These are phyloP conservation scores for Phyllosticta capitalensis DNA, from an alignment of 2,329 filamentous ascomycete species.

Conservation along the genomic window DNA sequence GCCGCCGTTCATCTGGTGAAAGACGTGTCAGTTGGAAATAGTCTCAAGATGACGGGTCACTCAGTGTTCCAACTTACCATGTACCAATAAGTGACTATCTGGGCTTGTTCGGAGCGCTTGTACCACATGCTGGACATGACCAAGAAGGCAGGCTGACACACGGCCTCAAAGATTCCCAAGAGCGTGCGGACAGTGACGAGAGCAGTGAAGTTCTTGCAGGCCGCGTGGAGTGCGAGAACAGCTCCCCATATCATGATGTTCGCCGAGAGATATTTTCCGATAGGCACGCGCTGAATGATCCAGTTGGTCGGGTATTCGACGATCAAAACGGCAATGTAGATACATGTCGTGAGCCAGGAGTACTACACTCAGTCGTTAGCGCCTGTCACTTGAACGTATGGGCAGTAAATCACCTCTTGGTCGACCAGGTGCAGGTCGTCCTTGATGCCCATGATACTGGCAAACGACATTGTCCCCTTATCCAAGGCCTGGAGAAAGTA, in stretches of 20 bases:
- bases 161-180: slow-evolving; percentile 46
- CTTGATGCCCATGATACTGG: slow-evolving; percentile 54
- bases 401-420: slow-evolving; percentile 30
- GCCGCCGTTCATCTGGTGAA: slow-evolving; percentile 60
- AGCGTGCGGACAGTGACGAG: slow-evolving; percentile 45
- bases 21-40: neutral
- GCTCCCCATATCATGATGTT: slow-evolving; percentile 43
- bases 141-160: slow-evolving; percentile 48
- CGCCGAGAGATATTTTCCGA: slow-evolving; percentile 48
- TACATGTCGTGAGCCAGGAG: slow-evolving; percentile 42
- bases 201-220: slow-evolving; percentile 14
- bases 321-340: slow-evolving; percentile 46
- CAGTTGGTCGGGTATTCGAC: slow-evolving; percentile 60
- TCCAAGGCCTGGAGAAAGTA: slow-evolving; percentile 57
- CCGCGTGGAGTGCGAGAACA: slow-evolving; percentile 1
- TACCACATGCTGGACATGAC: slow-evolving; percentile 55
- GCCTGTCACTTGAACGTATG: neutral
- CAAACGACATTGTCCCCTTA: slow-evolving; percentile 53
- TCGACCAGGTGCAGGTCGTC: slow-evolving; percentile 50
- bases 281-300: slow-evolving; percentile 50
- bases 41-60: neutral
- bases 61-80: slow-evolving; percentile 40
- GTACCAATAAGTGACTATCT: slow-evolving; percentile 48
- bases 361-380: slow-evolving; percentile 39
- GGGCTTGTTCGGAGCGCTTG: slow-evolving; percentile 47